Base-by-base conservation (phyloP, 106 monocot genomes). In the Dendrobium catenatum region DNA sequence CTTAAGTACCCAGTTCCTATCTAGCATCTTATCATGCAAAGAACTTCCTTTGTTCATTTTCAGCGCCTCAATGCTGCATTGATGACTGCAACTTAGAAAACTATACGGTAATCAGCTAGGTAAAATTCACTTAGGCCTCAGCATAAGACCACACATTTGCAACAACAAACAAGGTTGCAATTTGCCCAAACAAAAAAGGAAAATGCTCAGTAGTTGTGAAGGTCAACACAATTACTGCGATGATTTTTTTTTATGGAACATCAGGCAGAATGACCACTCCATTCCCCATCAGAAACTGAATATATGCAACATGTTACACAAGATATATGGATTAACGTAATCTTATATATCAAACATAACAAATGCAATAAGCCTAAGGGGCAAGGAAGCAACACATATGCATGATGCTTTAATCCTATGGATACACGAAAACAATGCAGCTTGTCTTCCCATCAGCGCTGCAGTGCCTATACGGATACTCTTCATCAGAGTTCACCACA, bases 1-100 rank as follows among this genome's bases (percentile, higher is more conserved):
- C 86, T 95, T 93, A 54, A 79, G 61, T 41, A 89, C 86, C 95
- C 95, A 93, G 79, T 89, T 93, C 72, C 86, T 84, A 68, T 93
- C 93, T 40, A 89, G 80, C 80, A 89, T 84, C 77, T 85, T 88
- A 49, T 89, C 85, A 40, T 84, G 82, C 40, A 83, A 77, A 79
- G 89, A 84, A 48, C 44, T 77, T 40, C 42, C 77, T 85, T 92
- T 89, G 81, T 55, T 89, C 91, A 93, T 93, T 31, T 73, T 88
- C 55, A 24, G 48, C 68, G 72, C 51, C 68, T 82, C 48, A n/a
- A 5, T 74, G 54, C 79, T 61, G 81, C 81, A 74, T 78, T 8
- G 26, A 80, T 47, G 31, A 68, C 79, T 79, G 37, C 9, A 74
- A 2, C 29, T 24, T 43, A 75, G 20, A 59, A 42, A 79, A 74